These are phyloP conservation scores for Agroathelia rolfsii DNA, from an alignment of 1,284 basidiomycete genomes.

Conservation along the genomic window DNA sequence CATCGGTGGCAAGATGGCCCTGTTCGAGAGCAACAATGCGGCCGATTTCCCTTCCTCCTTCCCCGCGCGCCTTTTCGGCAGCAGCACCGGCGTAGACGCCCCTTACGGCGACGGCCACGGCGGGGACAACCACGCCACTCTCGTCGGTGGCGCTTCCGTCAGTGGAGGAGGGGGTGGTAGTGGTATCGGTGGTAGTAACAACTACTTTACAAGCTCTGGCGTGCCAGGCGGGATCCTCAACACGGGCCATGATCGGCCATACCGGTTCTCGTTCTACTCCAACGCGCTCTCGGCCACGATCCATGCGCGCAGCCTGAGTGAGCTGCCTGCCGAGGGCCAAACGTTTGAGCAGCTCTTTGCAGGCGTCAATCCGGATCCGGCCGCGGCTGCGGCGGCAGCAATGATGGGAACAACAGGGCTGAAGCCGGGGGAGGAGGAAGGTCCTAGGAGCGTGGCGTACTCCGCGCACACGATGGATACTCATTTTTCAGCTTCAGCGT, in stretches of 20 bases:
- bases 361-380: too few species aligned
- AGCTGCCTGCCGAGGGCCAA: conserved; percentile 91
- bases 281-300: conserved; percentile 90
- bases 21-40: conserved; percentile 74
- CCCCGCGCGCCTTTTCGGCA: conserved; percentile 25
- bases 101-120: too few species aligned
- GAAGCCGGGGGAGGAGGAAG: too few species aligned
- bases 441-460: too few species aligned
- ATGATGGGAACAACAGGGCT: too few species aligned
- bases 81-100: conserved; percentile 20
- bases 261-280: conserved; percentile 98
- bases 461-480: too few species aligned
- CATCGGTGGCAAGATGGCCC: conserved; percentile 80
- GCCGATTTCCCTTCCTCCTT: conserved; percentile 38
- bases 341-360: conserved; percentile 87
- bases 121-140: too few species aligned
- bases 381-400: not conserved
- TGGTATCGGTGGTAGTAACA: too few species aligned
- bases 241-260: conserved; percentile 79
- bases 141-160: too few species aligned
- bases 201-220: too few species aligned
- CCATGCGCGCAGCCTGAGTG: conserved; percentile 86
- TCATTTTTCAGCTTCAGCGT: too few species aligned
- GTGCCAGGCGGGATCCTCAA: conserved; percentile 29
- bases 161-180: too few species aligned